A percentile compares a stretch with the other conserved stretches of the same genome.
Evolutionary conservation across 768 basidiomycete species (phyloP).

Genomic region (Thelephora ganbajun): DNA sequence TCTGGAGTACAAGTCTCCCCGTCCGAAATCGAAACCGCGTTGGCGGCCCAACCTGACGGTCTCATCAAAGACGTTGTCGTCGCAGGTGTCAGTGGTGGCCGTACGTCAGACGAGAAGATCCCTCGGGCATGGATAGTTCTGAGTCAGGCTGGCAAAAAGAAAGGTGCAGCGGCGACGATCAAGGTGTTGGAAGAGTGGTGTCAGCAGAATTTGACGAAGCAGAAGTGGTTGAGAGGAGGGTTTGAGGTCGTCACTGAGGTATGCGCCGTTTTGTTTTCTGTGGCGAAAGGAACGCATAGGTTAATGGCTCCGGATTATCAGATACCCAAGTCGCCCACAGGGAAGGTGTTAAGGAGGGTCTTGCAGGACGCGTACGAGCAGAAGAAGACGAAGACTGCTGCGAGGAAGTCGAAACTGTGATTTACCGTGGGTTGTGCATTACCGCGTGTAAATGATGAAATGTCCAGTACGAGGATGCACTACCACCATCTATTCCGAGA

Average conservation of each 20-base stretch:
- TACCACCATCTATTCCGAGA: too few species aligned
- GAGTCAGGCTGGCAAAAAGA: slow-evolving; percentile 34
- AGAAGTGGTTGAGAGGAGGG: slow-evolving; percentile 68
- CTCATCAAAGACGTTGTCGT: slow-evolving; percentile 57
- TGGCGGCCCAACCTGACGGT: slow-evolving; percentile 45
- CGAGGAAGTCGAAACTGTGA: too few species aligned
- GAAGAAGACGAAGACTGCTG: not conserved
- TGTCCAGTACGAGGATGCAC: too few species aligned
- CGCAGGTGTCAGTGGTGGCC: slow-evolving; percentile 60
- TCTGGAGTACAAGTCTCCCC: slow-evolving; percentile 75
- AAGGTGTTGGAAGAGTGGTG: slow-evolving; percentile 47
- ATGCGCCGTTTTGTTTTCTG: slow-evolving; percentile 10
- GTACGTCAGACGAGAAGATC: slow-evolving; percentile 56
- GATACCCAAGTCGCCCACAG: slow-evolving; percentile 67
- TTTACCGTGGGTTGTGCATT: too few species aligned
- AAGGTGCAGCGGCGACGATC: slow-evolving; percentile 27
- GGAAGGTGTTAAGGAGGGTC: slow-evolving; percentile 51
- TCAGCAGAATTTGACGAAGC: slow-evolving; percentile 48
- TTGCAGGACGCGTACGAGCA: slow-evolving; percentile 46
- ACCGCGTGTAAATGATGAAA: too few species aligned
- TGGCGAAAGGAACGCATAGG: not conserved
- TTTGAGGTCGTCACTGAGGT: slow-evolving; percentile 53
- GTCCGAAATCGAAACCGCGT: slow-evolving; percentile 56
- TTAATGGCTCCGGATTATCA: slow-evolving; percentile 11
- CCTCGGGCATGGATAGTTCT: slow-evolving; percentile 73